Percentiles rank a stretch among this genome's conserved stretches.
Conservation (phyloP, 2,329 filamentous ascomycete genomes). For the Exophiala bonariae region DNA sequence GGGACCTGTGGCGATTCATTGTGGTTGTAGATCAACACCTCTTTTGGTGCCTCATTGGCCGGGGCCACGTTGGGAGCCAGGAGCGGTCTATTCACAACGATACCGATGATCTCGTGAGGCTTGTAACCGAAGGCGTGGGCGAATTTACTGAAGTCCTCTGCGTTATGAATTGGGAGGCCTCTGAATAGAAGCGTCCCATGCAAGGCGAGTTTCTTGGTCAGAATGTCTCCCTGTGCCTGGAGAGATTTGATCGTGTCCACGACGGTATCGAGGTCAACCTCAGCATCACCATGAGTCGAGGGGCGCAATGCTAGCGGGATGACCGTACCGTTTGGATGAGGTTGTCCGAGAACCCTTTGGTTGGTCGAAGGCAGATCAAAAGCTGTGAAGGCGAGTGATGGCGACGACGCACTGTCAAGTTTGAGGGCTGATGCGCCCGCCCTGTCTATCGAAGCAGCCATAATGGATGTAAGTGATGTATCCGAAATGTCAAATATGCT, state of each 20-base stretch:
- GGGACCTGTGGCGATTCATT: constrained; percentile 54
- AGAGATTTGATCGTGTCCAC: constrained; percentile 40
- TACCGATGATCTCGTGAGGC: constrained; percentile 54
- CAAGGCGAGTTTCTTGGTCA: constrained; percentile 43
- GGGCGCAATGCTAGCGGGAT: constrained; percentile 43
- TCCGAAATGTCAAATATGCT: too few species aligned
- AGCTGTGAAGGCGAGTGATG: constrained; percentile 36
- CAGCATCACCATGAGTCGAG: constrained; percentile 24
- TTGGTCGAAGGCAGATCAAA: constrained; percentile 44
- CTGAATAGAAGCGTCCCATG: constrained; percentile 52
- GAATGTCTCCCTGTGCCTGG: constrained; percentile 34
- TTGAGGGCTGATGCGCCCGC: constrained; percentile 19
- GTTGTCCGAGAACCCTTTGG: constrained; percentile 41
- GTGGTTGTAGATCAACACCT: constrained; percentile 52
- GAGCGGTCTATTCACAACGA: constrained; percentile 48
- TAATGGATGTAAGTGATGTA: neutral
- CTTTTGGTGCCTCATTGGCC: constrained; percentile 51
- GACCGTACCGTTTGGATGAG: constrained; percentile 39
- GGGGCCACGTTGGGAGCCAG: constrained; percentile 48
- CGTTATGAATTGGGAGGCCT: constrained; percentile 45
- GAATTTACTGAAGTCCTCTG: constrained; percentile 50
- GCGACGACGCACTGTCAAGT: constrained; percentile 21
- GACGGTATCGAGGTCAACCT: constrained; percentile 34
- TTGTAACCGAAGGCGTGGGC: constrained; percentile 50
- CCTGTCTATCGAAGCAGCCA: constrained; percentile 14